Base-by-base conservation (phyloP, 805 yeast genomes). In the Metahyphopichia silvanorum region DNA sequence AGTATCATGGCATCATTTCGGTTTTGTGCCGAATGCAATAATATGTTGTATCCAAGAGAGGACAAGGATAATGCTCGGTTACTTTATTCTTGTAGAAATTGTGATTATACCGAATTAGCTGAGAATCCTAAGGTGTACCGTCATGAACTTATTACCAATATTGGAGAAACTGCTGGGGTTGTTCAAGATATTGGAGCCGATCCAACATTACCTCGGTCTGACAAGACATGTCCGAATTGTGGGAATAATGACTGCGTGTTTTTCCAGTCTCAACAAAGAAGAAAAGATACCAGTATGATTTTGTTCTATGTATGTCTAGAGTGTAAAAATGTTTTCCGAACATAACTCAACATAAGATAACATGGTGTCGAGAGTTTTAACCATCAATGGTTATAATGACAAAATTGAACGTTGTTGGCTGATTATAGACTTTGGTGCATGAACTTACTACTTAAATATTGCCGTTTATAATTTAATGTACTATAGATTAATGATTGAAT, bases 1-100 rank as follows among this genome's bases (percentile, higher is more conserved):
- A 16, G 14, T 18, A 35, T 21, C 13, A 86, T 86, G 95, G 87
- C 95, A 50, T 87, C 96, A 33, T 91, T 93, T 66, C 76, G 96
- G 57, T 91, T 91, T 70, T 91, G 98, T 63, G 81, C 93, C 51
- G 95, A 91, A 56, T 91, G 94, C 76, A 93, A 93, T 74, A 93
- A 93, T 58, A 93, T 93, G 98, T 75, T 93, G 64, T 93, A 93
- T 59, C 98, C 98, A 14, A 79, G 86, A 46, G 98, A 93, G 67
- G 98, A 93, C 57, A 86, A 83, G 53, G 86, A 82, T 37, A 70
- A 76, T 44, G 78, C 76, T 54, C 60, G 87, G 44, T 66, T 93
- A 40, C 68, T 91, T 38, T 93, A 86, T 57, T 89, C 94, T 38
- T 93, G 98, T 64, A 79, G 98, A 53, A 89, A 91, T 53, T 93